A percentile compares a stretch with the other conserved stretches of the same genome.
Evolutionary conservation across 108 stramenopile species (phyloP).

Genomic region (Conticribra guillardii): DNA sequence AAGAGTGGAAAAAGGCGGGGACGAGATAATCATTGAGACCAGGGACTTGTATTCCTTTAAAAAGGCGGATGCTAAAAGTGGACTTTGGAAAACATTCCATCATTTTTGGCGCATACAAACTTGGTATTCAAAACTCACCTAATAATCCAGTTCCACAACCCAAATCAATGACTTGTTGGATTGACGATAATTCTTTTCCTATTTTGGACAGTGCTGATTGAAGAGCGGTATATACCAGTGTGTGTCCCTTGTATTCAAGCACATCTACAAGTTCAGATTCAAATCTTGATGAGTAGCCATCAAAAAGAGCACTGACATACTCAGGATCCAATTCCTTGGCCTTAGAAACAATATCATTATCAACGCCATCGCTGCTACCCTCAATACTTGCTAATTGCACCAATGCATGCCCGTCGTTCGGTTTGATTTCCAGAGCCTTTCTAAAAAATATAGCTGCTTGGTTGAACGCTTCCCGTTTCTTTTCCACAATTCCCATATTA

Average conservation of each 20-base stretch:
- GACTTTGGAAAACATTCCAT: no score
- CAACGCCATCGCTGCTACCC: constrained; percentile 1
- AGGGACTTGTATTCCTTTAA: no score
- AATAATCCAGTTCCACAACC: constrained; percentile 39
- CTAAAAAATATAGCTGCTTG: constrained; percentile 16
- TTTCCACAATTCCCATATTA: constrained; percentile 32
- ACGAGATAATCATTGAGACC: no score
- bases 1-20: no score
- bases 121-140: no score
- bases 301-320: constrained; percentile 31
- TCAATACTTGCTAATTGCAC: constrained; percentile 33
- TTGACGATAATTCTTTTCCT: constrained; percentile 9
- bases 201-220: constrained; percentile 16
- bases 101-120: no score
- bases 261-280: constrained; percentile 35
- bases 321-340: constrained; percentile 12
- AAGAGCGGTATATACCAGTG: constrained; percentile 15
- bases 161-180: constrained; percentile 23
- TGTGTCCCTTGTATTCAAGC: constrained; percentile 22
- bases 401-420: constrained; percentile 32
- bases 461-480: constrained; percentile 17
- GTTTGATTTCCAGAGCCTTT: constrained; percentile 28
- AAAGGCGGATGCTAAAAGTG: no score
- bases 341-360: constrained; percentile 2
- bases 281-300: constrained; percentile 33